Evolutionary conservation across 139 green algal species (phyloP).

Genomic region (Closterium sp.): DNA sequence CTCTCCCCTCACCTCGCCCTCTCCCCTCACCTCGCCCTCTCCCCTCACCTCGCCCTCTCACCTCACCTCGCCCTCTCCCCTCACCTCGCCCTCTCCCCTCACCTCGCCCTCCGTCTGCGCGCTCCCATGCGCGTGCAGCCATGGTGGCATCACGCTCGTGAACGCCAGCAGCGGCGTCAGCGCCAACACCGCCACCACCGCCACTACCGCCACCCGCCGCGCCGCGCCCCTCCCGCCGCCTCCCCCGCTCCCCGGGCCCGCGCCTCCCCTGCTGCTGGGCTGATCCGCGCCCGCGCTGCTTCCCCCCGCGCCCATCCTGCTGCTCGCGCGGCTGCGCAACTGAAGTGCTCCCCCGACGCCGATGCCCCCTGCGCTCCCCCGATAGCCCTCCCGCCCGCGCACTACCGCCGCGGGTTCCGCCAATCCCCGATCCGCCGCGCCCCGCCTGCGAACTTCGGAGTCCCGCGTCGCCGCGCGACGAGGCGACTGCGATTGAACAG

Average conservation of each 20-base stretch:
- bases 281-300: neutral
- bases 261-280: neutral
- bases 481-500: neutral
- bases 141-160: neutral
- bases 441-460: neutral
- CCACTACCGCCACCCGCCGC: neutral
- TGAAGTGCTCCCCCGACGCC: neutral
- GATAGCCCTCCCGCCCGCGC: neutral
- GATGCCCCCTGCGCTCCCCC: neutral
- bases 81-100: neutral
- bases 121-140: neutral
- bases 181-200: neutral
- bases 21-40: neutral
- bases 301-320: neutral
- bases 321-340: neutral
- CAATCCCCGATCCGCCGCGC: neutral
- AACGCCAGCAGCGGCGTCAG: neutral
- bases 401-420: neutral
- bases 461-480: neutral
- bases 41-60: neutral
- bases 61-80: too few species aligned
- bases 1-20: too few species aligned
- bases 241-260: neutral
- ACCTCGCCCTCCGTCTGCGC: neutral
- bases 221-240: neutral